These are phyloP conservation scores for Collybiopsis confluens DNA, from an alignment of 768 basidiomycete species.

Conservation along the genomic window DNA sequence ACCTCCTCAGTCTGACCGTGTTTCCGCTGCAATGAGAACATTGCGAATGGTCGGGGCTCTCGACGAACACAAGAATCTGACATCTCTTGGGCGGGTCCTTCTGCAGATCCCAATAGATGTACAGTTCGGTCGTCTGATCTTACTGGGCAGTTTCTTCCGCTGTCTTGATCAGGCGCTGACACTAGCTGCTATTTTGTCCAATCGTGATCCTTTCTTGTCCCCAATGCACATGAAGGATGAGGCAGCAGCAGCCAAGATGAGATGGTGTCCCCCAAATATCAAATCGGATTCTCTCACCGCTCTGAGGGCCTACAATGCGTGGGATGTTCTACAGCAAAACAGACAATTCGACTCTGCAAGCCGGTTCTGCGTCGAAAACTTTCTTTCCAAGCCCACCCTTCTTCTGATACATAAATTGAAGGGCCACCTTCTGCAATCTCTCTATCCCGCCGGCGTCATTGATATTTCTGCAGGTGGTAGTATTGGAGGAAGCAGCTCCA, in stretches of 20 bases:
- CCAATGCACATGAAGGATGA: conserved; percentile 74
- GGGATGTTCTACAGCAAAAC: conserved; percentile 67
- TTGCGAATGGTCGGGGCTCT: conserved; percentile 87
- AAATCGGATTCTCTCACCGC: conserved; percentile 81
- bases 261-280: conserved; percentile 77
- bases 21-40: conserved; percentile 73
- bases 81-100: conserved; percentile 83
- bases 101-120: conserved; percentile 88
- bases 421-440: conserved; percentile 66
- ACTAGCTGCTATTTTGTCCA: conserved; percentile 86
- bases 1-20: conserved; percentile 74
- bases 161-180: conserved; percentile 86
- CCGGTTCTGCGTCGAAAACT: conserved; percentile 79
- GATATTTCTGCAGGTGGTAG: conserved; percentile 71
- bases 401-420: conserved; percentile 79
- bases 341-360: conserved; percentile 67
- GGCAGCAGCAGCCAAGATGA: conserved; percentile 67
- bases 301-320: conserved; percentile 75
- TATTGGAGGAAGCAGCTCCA: conserved; percentile 23
- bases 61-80: conserved; percentile 69
- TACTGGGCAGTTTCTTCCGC: conserved; percentile 90
- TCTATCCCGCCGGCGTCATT: conserved; percentile 79
- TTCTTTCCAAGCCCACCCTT: conserved; percentile 82
- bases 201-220: conserved; percentile 86
- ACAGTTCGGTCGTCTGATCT: conserved; percentile 82